phyloP scores from a whole-genome alignment of 768 basidiomycete species.

The Boletus vermiculosoides region DNA sequence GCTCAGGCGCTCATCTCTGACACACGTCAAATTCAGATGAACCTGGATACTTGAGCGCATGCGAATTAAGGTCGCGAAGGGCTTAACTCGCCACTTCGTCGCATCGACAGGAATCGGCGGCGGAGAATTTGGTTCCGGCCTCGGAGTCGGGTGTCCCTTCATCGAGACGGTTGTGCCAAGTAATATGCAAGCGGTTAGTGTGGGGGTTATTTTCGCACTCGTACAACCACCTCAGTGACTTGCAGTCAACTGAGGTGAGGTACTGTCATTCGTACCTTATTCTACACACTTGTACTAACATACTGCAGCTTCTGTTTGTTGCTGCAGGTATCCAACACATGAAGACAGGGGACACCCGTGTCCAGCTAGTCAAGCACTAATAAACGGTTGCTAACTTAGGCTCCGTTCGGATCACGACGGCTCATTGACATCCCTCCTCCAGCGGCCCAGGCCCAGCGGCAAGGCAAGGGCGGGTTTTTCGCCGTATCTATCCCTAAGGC shows the following conservation, averaged over 20 bases:
- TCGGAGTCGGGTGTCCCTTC: background rate
- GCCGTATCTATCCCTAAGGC: background rate
- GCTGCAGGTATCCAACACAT: too few relatives aligned
- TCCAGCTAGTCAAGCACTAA: background rate
- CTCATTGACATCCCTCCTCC: background rate
- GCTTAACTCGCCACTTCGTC: background rate
- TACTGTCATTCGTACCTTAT: too few relatives aligned
- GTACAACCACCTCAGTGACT: too few relatives aligned
- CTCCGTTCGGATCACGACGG: constrained; percentile 1
- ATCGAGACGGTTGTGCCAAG: background rate
- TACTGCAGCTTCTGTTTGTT: too few relatives aligned
- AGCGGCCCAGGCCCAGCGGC: too few relatives aligned
- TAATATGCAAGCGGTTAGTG: background rate
- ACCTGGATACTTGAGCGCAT: background rate
- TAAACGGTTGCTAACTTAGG: background rate
- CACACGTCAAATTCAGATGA: background rate
- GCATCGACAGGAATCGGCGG: background rate
- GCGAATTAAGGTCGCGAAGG: background rate
- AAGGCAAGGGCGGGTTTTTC: background rate
- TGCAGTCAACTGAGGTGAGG: too few relatives aligned
- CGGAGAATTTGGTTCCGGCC: background rate
- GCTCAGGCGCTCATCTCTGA: background rate
- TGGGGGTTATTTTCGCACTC: background rate
- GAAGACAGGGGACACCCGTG: background rate
- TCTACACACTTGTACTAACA: too few relatives aligned